These are phyloP conservation scores for Phytophthora fragariae DNA, from an alignment of 352 stramenopile species.

Conservation along the genomic window DNA sequence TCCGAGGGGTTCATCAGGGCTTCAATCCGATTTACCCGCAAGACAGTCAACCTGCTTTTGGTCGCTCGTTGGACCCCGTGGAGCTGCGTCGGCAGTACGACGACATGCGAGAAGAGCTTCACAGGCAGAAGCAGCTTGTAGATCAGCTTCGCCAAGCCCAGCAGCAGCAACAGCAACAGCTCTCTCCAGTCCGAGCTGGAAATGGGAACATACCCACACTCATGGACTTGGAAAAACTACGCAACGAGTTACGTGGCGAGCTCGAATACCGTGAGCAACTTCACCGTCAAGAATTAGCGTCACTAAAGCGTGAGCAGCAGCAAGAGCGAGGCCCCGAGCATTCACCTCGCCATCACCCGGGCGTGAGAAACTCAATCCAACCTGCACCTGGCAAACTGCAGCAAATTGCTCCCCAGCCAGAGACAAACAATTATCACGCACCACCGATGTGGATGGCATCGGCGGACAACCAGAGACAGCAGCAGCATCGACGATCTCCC, in stretches of 20 bases:
- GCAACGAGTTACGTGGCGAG: constrained; percentile 58
- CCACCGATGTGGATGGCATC: not conserved
- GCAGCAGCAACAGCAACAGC: constrained; percentile 52
- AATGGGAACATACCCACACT: constrained; percentile 40
- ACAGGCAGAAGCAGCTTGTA: constrained; percentile 57
- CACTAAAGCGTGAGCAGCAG: constrained; percentile 39
- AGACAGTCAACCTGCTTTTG: constrained; percentile 2
- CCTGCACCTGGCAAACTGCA: not conserved
- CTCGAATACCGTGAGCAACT: constrained; percentile 56
- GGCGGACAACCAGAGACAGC: not conserved
- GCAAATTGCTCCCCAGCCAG: not conserved
- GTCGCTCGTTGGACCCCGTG: constrained; percentile 1
- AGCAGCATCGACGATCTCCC: not conserved
- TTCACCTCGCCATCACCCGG: constrained; percentile 9
- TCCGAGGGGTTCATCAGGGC: not conserved
- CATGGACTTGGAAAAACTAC: constrained; percentile 66
- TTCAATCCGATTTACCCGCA: constrained; percentile 14
- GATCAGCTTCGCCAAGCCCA: constrained; percentile 59
- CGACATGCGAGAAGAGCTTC: constrained; percentile 60
- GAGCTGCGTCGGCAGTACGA: constrained; percentile 62
- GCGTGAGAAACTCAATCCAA: constrained; percentile 18
- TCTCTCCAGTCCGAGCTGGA: constrained; percentile 12
- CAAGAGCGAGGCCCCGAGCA: constrained; percentile 8
- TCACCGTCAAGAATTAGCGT: constrained; percentile 58
- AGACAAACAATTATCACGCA: not conserved